Conservation (phyloP, 2,329 filamentous ascomycete genomes). For the Trichoderma koningii region DNA sequence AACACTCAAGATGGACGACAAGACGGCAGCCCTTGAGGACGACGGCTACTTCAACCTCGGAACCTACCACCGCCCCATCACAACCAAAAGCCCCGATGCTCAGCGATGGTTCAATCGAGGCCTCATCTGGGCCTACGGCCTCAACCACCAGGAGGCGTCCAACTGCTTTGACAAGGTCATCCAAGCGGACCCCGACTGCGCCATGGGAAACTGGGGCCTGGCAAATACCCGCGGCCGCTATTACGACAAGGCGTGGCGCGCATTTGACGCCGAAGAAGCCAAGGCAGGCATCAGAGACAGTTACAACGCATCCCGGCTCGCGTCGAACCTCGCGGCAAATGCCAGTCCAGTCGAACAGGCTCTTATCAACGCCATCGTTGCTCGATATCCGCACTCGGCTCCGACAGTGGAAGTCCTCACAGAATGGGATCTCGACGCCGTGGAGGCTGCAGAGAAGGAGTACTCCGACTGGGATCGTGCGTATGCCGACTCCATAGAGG, state of each 20-base stretch:
- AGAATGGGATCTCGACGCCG: no score
- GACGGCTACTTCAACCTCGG: constrained; percentile 47
- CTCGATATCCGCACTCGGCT: constrained; percentile 5
- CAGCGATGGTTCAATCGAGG: constrained; percentile 67
- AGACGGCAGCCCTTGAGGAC: not conserved
- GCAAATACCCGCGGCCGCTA: constrained; percentile 72
- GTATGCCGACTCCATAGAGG: constrained; percentile 8
- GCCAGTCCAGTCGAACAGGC: constrained; percentile 11
- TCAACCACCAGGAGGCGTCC: constrained; percentile 68
- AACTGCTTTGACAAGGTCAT: constrained; percentile 61
- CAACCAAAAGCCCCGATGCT: constrained; percentile 49
- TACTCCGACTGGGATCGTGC: constrained; percentile 11
- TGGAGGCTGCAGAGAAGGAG: not conserved
- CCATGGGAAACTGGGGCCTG: constrained; percentile 67
- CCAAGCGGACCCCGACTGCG: constrained; percentile 53
- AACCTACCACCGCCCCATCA: constrained; percentile 53
- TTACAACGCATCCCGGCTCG: not conserved
- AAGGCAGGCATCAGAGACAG: not conserved
- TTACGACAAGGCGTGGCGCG: constrained; percentile 68
- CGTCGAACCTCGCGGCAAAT: not conserved
- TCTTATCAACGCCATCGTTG: constrained; percentile 11
- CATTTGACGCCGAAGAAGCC: constrained; percentile 9
- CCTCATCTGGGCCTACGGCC: constrained; percentile 67
- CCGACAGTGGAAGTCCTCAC: not conserved
- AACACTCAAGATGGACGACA: not conserved